Evolutionary conservation across 2,329 filamentous ascomycete species (phyloP).

Genomic region (Arthrinium phaeospermum): DNA sequence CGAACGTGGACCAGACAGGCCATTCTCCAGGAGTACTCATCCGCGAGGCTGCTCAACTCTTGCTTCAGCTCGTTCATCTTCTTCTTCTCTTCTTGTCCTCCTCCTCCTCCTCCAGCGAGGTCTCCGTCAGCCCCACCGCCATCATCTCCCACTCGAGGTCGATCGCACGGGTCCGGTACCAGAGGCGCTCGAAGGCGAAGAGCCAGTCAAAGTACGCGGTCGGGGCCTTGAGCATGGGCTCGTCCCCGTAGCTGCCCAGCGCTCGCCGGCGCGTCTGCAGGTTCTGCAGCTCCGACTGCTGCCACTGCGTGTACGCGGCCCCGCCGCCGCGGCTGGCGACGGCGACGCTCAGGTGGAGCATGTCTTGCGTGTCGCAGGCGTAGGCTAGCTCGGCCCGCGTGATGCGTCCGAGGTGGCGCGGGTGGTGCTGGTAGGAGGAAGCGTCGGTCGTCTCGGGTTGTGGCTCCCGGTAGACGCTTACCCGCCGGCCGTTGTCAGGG

Average conservation of each 20-base stretch:
- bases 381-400: not conserved
- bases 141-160: not conserved
- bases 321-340: not conserved
- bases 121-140: not conserved
- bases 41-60: not conserved
- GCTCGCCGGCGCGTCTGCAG: not conserved
- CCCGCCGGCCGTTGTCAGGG: not conserved
- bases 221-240: not conserved
- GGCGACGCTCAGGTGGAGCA: not conserved
- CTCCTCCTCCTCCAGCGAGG: not conserved
- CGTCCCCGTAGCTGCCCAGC: no score
- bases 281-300: not conserved
- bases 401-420: not conserved
- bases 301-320: not conserved
- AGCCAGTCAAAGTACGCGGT: not conserved
- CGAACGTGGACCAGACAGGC: not conserved
- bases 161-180: not conserved
- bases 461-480: not conserved
- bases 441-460: not conserved
- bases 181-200: constrained; percentile 15
- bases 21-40: not conserved
- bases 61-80: not conserved
- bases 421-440: not conserved
- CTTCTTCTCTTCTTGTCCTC: not conserved
- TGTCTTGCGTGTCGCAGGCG: not conserved